A percentile compares a stretch with the other conserved stretches of the same genome.
phyloP scores from a whole-genome alignment of 495 filamentous ascomycete species.

The Aspergillus heteromorphus region DNA sequence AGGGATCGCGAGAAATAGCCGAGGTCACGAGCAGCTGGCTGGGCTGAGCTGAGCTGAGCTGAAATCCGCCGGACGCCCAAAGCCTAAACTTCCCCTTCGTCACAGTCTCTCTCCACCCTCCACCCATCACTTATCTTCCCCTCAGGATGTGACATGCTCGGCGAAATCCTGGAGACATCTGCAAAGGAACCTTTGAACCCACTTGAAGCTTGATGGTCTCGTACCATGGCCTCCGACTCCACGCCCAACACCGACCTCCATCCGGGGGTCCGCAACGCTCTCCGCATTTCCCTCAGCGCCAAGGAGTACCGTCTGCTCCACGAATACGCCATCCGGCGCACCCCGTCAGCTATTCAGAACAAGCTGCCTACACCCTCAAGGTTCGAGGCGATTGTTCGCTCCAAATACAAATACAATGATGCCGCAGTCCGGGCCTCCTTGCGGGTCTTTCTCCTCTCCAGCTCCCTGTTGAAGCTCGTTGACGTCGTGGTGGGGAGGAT shows the following conservation, averaged over 20 bases:
- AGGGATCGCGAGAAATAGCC: slow-evolving; percentile 7
- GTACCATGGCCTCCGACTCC: slow-evolving; percentile 12
- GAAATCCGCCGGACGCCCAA: background rate
- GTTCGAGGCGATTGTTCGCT: slow-evolving; percentile 46
- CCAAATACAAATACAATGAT: slow-evolving; percentile 68
- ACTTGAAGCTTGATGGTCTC: background rate
- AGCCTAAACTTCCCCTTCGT: background rate
- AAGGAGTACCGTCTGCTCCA: slow-evolving; percentile 81
- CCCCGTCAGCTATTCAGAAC: slow-evolving; percentile 48
- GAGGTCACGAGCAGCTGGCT: slow-evolving; percentile 20
- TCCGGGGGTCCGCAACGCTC: slow-evolving; percentile 56
- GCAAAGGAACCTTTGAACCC: background rate
- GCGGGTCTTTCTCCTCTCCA: slow-evolving; percentile 68
- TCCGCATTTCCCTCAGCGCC: slow-evolving; percentile 77
- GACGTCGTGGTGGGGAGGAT: slow-evolving; percentile 49
- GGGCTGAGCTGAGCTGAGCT: background rate
- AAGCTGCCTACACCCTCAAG: slow-evolving; percentile 54
- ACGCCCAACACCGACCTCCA: slow-evolving; percentile 14
- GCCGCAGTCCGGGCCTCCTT: slow-evolving; percentile 71
- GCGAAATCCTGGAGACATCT: background rate
- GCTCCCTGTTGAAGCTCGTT: slow-evolving; percentile 63
- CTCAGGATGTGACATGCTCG: background rate
- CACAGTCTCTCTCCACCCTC: background rate
- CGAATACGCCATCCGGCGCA: slow-evolving; percentile 66
- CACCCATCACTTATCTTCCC: no score